Evolutionary conservation across 2,329 filamentous ascomycete species (phyloP).

Genomic region (Xylariaceae sp.): DNA sequence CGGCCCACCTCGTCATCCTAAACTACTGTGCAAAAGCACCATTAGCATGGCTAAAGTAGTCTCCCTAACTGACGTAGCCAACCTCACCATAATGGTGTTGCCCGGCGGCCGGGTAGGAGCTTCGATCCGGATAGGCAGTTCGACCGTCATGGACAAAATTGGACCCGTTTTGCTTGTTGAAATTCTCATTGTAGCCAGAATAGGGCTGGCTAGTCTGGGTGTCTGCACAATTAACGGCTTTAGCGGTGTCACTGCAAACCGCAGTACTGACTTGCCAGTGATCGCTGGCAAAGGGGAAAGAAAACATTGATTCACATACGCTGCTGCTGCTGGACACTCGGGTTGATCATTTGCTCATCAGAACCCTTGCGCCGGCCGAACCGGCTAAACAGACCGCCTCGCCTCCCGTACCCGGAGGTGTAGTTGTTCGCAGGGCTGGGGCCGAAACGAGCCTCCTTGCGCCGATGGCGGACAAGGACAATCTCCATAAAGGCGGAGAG

Average conservation of each 20-base stretch:
- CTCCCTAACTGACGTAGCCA: constrained; percentile 9
- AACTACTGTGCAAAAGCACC: background rate
- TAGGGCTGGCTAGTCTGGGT: constrained; percentile 34
- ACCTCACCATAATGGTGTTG: constrained; percentile 24
- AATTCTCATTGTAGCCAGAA: constrained; percentile 33
- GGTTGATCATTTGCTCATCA: constrained; percentile 24
- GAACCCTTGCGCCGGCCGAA: constrained; percentile 29
- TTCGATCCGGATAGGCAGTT: constrained; percentile 30
- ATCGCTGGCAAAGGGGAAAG: background rate
- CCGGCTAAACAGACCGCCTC: constrained; percentile 33
- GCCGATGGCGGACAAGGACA: constrained; percentile 64
- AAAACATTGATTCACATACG: constrained; percentile 22
- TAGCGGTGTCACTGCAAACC: background rate
- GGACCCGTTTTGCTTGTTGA: constrained; percentile 33
- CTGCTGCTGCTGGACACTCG: constrained; percentile 34
- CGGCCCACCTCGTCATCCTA: background rate
- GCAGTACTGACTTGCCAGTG: background rate
- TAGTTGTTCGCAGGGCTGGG: constrained; percentile 41
- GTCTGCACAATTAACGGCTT: constrained; percentile 4
- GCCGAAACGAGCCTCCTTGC: constrained; percentile 44
- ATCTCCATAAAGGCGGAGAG: constrained; percentile 67
- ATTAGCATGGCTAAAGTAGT: background rate
- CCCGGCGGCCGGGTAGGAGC: constrained; percentile 21
- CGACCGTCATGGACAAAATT: constrained; percentile 31
- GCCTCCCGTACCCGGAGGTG: constrained; percentile 35